Conservation (phyloP, 164 flowering plant genomes). For the Liriodendron chinense region DNA sequence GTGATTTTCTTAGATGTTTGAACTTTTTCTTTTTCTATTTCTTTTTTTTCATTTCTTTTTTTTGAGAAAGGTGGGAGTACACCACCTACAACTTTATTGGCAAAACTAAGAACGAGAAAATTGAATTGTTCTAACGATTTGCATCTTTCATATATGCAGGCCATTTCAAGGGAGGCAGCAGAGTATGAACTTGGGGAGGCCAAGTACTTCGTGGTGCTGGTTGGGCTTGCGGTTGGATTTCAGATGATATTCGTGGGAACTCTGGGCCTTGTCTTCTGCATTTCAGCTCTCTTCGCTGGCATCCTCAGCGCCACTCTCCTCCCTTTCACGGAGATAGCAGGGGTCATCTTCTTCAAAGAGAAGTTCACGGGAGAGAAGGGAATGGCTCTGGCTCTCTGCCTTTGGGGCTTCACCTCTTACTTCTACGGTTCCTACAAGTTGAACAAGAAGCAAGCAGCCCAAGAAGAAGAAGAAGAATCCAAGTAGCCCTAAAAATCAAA, state of each 20-base stretch:
- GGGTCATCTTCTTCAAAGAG: constrained; percentile 20
- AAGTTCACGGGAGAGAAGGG: constrained; percentile 26
- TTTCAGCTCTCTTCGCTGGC: constrained; percentile 49
- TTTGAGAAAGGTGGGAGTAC: too few species aligned
- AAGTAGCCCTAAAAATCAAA: too few species aligned
- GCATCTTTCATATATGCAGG: too few species aligned
- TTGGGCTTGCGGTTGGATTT: constrained; percentile 32
- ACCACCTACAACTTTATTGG: too few species aligned
- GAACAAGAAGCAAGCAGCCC: neutral
- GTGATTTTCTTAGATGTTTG: too few species aligned
- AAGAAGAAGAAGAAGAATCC: too few species aligned
- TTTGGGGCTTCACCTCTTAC: constrained; percentile 30
- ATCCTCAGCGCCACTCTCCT: constrained; percentile 37
- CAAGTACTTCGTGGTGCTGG: constrained; percentile 22
- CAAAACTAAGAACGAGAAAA: too few species aligned
- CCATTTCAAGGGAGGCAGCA: neutral
- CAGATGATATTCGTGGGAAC: constrained; percentile 48
- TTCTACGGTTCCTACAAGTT: constrained; percentile 12
- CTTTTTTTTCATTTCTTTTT: too few species aligned
- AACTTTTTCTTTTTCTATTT: too few species aligned
- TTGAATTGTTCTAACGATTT: too few species aligned
- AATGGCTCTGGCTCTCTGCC: constrained; percentile 17
- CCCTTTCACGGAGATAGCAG: constrained; percentile 48
- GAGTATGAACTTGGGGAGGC: neutral
- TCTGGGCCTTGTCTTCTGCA: constrained; percentile 46